phyloP scores from a whole-genome alignment of 768 basidiomycete genomes.

The Rhizopogon vesiculosus region DNA sequence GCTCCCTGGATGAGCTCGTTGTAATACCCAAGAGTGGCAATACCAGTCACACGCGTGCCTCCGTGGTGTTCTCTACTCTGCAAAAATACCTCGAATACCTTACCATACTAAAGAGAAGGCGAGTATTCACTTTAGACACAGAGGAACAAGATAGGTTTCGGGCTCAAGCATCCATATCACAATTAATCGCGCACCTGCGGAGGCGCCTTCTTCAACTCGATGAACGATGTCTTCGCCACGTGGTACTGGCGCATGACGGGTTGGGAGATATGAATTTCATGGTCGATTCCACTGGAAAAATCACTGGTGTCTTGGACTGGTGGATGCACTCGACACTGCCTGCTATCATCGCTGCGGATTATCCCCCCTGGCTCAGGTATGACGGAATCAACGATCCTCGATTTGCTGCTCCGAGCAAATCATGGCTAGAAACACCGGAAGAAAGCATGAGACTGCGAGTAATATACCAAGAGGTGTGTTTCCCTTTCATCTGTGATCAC shows the following conservation, averaged over 20 bases:
- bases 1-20: neutral
- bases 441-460: slow-evolving; percentile 1
- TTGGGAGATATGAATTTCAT: slow-evolving; percentile 10
- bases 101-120: neutral
- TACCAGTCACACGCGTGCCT: neutral
- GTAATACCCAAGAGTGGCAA: slow-evolving; percentile 1
- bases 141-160: slow-evolving; percentile 3
- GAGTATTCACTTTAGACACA: neutral
- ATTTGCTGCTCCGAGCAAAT: slow-evolving; percentile 5
- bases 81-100: slow-evolving; percentile 3
- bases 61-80: neutral
- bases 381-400: slow-evolving; percentile 14
- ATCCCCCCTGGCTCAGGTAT: slow-evolving; percentile 20
- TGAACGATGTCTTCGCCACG: slow-evolving; percentile 3
- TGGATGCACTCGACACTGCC: slow-evolving; percentile 14
- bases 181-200: neutral
- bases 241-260: slow-evolving; percentile 15
- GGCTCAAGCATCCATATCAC: slow-evolving; percentile 3
- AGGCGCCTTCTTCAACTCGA: neutral
- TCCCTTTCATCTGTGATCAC: neutral
- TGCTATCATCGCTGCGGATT: slow-evolving; percentile 16
- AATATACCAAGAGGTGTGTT: slow-evolving; percentile 1
- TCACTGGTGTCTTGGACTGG: slow-evolving; percentile 20
- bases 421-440: slow-evolving; percentile 2
- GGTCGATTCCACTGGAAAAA: slow-evolving; percentile 7